phyloP scores from a whole-genome alignment of 345 rosid genomes.

The Melaleuca alternifolia region DNA sequence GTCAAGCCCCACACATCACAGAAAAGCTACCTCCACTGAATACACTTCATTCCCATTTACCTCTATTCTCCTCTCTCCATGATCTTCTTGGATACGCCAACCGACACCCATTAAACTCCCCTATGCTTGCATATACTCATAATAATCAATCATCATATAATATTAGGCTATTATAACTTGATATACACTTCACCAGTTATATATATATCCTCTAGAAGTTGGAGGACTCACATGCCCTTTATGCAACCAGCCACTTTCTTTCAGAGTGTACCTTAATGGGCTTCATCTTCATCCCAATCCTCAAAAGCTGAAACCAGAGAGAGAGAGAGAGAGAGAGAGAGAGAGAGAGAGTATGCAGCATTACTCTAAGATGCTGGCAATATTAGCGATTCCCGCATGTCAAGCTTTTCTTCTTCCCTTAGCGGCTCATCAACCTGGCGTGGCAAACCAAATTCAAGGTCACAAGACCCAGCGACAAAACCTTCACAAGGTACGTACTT shows the following conservation, averaged over 20 bases:
- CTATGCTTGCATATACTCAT: background rate
- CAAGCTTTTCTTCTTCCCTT: constrained; percentile 7
- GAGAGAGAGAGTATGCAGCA: background rate
- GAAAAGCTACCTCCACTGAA: background rate
- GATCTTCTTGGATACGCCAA: background rate
- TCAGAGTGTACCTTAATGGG: background rate
- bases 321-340: background rate
- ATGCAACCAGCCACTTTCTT: background rate
- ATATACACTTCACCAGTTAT: background rate
- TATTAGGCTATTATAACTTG: background rate
- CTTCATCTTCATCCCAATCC: background rate
- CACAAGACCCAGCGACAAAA: constrained; percentile 8
- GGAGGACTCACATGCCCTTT: background rate
- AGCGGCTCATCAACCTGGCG: constrained; percentile 1
- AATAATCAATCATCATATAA: background rate
- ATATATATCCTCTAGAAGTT: background rate
- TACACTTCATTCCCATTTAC: background rate
- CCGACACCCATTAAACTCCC: background rate
- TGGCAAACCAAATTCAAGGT: background rate
- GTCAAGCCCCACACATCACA: background rate
- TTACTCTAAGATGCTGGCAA: background rate
- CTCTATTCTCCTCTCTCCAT: background rate
- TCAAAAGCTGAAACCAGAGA: background rate
- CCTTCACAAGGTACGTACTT: constrained; percentile 16
- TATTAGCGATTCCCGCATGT: background rate